phyloP scores from a whole-genome alignment of 768 basidiomycete genomes.

The Naganishia friedmannii region DNA sequence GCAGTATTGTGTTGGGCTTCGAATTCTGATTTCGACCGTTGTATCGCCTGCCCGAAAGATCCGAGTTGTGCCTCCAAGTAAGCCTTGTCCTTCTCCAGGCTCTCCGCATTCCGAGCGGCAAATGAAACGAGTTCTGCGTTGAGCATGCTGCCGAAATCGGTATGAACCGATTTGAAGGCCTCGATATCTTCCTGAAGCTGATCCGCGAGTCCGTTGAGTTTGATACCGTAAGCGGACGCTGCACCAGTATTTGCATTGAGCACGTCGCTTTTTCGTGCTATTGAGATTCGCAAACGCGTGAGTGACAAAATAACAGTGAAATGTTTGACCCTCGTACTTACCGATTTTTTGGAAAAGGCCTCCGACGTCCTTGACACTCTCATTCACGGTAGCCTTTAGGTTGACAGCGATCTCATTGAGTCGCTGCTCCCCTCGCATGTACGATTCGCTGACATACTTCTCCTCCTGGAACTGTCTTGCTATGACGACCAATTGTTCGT shows the following conservation, averaged over 20 bases:
- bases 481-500: conserved; percentile 59
- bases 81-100: conserved; percentile 28
- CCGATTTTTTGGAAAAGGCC: conserved; percentile 80
- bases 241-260: conserved; percentile 66
- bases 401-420: conserved; percentile 71
- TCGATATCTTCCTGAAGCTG: conserved; percentile 62
- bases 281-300: too few species aligned
- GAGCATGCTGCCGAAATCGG: conserved; percentile 60
- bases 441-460: conserved; percentile 69
- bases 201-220: conserved; percentile 60
- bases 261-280: conserved; percentile 71
- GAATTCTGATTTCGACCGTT: neutral
- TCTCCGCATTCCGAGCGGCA: conserved; percentile 58
- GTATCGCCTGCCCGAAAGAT: conserved; percentile 12
- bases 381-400: conserved; percentile 64
- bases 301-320: neutral
- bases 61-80: conserved; percentile 23
- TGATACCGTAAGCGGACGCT: conserved; percentile 64
- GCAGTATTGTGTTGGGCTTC: neutral
- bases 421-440: conserved; percentile 68
- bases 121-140: conserved; percentile 62
- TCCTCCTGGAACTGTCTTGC: conserved; percentile 72
- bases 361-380: conserved; percentile 67
- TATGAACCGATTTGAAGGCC: conserved; percentile 62
- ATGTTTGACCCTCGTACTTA: conserved; percentile 50